Evolutionary conservation across 768 basidiomycete species (phyloP).

Genomic region (Pisolithus microcarpus): DNA sequence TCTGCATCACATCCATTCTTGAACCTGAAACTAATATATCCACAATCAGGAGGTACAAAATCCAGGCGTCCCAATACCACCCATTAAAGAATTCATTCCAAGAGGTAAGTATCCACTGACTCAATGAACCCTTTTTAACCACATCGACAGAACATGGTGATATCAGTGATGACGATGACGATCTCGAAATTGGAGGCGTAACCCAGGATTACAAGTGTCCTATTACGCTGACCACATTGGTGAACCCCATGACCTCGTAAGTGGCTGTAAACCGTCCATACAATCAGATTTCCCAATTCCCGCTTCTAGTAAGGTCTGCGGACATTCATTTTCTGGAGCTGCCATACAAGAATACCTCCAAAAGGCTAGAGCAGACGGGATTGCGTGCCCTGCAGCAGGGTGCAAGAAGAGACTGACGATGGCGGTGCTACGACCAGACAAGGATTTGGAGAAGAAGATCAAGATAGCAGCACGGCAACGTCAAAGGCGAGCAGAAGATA

Average conservation of each 20-base stretch:
- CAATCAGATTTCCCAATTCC: constrained; percentile 2
- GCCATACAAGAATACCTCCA: constrained; percentile 64
- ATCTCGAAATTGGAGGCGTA: constrained; percentile 81
- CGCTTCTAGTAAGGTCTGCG: constrained; percentile 50
- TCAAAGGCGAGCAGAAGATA: constrained; percentile 33
- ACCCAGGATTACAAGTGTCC: constrained; percentile 84
- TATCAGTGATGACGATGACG: constrained; percentile 79
- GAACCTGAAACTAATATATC: constrained; percentile 5
- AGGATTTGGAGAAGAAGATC: constrained; percentile 54
- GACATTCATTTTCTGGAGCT: constrained; percentile 73
- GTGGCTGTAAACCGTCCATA: constrained; percentile 17
- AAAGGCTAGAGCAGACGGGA: constrained; percentile 24
- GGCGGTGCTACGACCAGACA: constrained; percentile 45
- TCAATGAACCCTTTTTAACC: neutral
- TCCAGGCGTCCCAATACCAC: constrained; percentile 65
- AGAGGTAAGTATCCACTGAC: constrained; percentile 41
- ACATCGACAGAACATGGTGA: constrained; percentile 61
- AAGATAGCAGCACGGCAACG: constrained; percentile 51
- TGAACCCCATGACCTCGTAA: constrained; percentile 79
- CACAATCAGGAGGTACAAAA: constrained; percentile 54
- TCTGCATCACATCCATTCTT: constrained; percentile 6
- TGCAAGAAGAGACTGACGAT: constrained; percentile 56
- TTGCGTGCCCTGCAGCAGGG: constrained; percentile 65
- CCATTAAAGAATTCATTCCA: constrained; percentile 64
- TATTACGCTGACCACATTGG: constrained; percentile 57